These are phyloP conservation scores for Thalassiosira exigua DNA, from an alignment of 352 stramenopile genomes.

Conservation along the genomic window DNA sequence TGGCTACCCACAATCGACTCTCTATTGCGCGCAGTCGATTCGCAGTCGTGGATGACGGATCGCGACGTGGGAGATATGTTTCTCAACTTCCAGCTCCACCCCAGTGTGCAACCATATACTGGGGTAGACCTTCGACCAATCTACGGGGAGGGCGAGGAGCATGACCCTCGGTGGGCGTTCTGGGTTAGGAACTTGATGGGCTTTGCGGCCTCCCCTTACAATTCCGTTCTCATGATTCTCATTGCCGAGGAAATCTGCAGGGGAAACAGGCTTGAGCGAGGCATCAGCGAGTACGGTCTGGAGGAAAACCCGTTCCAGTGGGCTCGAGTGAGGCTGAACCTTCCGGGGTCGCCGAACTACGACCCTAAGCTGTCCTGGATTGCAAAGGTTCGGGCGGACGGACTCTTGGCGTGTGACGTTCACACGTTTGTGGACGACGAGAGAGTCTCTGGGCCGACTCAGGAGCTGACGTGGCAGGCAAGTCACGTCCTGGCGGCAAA, in stretches of 20 bases:
- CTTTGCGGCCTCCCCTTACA: slow-evolving; percentile 54
- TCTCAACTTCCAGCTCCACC: slow-evolving; percentile 67
- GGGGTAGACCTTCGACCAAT: slow-evolving; percentile 44
- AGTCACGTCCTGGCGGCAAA: slow-evolving; percentile 13
- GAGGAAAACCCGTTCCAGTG: slow-evolving; percentile 54
- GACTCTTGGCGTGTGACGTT: slow-evolving; percentile 45
- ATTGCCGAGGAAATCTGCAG: slow-evolving; percentile 44
- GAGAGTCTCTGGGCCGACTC: slow-evolving; percentile 21
- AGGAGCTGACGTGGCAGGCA: too few species aligned
- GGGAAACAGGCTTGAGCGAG: slow-evolving; percentile 40
- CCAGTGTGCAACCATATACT: slow-evolving; percentile 6
- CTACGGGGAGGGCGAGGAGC: neutral
- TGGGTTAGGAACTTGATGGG: slow-evolving; percentile 60
- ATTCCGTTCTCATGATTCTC: slow-evolving; percentile 30
- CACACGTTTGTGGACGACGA: slow-evolving; percentile 61
- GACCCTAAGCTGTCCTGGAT: slow-evolving; percentile 51
- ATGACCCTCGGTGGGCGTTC: slow-evolving; percentile 12
- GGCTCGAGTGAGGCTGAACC: slow-evolving; percentile 42
- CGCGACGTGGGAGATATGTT: slow-evolving; percentile 72
- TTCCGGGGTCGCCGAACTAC: slow-evolving; percentile 47
- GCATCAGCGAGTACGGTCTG: too few species aligned
- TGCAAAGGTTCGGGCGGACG: slow-evolving; percentile 23
- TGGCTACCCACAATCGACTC: slow-evolving; percentile 58
- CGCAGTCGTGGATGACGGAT: slow-evolving; percentile 45
- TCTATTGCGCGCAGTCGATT: slow-evolving; percentile 38